Base-by-base conservation (phyloP, 257 asterid genomes). In the Ilex asprella region DNA sequence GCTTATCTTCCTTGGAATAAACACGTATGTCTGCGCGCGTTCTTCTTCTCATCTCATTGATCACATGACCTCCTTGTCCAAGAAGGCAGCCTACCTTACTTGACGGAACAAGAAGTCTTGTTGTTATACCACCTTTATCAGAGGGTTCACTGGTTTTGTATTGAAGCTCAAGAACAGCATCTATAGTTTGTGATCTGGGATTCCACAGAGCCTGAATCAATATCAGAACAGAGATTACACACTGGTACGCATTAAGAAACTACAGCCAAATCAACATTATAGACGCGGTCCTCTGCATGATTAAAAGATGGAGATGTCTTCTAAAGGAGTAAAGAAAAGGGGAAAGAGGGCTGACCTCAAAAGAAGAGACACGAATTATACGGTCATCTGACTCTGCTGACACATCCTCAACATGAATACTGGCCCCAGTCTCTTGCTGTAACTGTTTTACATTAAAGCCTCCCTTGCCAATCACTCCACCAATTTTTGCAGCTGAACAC, bases 11-110 rank as follows among this genome's bases (percentile, higher is more conserved):
- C 79, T 81, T 78, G 61, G 94, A 82, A 75, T 78, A 72, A 67
- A 89, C 89, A 65, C 86, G 94, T 65, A 89, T 89, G 58, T 86
- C 94, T 8, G 94, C 97, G 30, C 76, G 79, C 8, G 94, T 89
- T 73, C 97, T 81, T 82, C 91, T 84, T 63, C 97, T 82, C 97
- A 86, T 82, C 73, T 84, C 97, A 76, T 77, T 89, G 68, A 86
- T 84, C 57, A 89, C 76, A 57, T 76, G 84, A 51, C 97, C 95
- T 60, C 89, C 89, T 83, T 89, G 86, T 65, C 97, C 94, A 75
- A 86, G 80, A 81, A 89, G 69, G 82, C 97, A 86, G 53, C 95
- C 97, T 66, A 89, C 95, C 80, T 83, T 89, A 76, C 75, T 82
- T 31, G 97, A 84, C 16, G 89, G 86, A 51, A 86, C 89, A 57